Percentiles rank a stretch among this genome's conserved stretches.
These are phyloP conservation scores for Fusarium subglutinans DNA, from an alignment of 2,329 filamentous ascomycete genomes.

Conservation along the genomic window DNA sequence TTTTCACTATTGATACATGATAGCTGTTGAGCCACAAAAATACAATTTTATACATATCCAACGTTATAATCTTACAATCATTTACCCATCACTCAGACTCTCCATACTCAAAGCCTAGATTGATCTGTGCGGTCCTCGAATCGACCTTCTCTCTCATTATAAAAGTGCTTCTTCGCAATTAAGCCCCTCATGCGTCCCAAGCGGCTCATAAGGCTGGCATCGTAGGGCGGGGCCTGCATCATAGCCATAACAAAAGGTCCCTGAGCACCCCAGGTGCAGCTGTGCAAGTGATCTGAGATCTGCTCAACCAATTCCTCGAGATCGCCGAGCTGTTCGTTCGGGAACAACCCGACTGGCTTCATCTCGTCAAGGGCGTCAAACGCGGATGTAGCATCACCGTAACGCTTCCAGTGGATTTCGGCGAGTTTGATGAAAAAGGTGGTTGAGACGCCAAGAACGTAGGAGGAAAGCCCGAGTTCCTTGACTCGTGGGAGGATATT, in stretches of 20 bases:
- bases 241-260: conserved; percentile 52
- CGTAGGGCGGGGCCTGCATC: conserved; percentile 50
- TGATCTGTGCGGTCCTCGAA: neutral
- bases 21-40: neutral
- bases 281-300: conserved; percentile 48
- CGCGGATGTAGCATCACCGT: conserved; percentile 65
- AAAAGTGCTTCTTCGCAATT: conserved; percentile 13
- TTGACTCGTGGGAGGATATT: conserved; percentile 74
- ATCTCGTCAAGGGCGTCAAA: conserved; percentile 71
- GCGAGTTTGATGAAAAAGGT: conserved; percentile 75
- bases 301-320: conserved; percentile 39
- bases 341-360: conserved; percentile 68
- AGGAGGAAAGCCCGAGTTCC: conserved; percentile 72
- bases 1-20: neutral
- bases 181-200: conserved; percentile 21
- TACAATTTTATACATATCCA: conserved; percentile 3
- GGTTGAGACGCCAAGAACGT: conserved; percentile 76
- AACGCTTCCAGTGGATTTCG: conserved; percentile 67
- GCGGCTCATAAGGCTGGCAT: conserved; percentile 39
- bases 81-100: neutral
- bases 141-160: neutral
- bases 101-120: neutral
- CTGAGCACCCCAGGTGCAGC: conserved; percentile 49
- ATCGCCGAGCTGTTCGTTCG: conserved; percentile 51
- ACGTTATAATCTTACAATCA: neutral